Base-by-base conservation (phyloP, 257 asterid species). In the Solanum ossicruentum region DNA sequence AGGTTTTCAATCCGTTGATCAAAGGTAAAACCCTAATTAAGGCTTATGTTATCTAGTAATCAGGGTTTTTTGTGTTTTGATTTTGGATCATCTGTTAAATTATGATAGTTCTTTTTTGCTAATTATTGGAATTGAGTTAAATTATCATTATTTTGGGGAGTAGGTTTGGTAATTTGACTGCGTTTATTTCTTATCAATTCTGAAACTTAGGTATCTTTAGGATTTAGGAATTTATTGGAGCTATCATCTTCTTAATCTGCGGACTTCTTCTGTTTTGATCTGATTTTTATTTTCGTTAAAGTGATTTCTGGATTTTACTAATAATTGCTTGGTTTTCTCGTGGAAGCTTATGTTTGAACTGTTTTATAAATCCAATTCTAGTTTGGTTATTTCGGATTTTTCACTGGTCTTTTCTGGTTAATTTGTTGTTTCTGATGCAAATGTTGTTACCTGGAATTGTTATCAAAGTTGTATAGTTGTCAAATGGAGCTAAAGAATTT, bases 11-110 rank as follows among this genome's bases (percentile, higher is more conserved):
- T 83, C 56, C 85, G 70, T 41, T 77, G 23, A 83, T 83, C 67
- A 83, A 83, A 83, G 85, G 85, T 83, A 83, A 26, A 58, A 51
- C 80, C 79, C 79, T 61, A 61, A 61, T 12, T 55, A 80, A 47
- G 10, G 17, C 43, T 54, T 15, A 9, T 41, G 3, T 15, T 15
- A 49, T 63, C n/a, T 63, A n/a, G 6, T 55, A 36, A 16, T 56
- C 45, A 78, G 66, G 52, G 71, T 39, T 81, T 58, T 3, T 1
- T 32, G 32, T 81, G 41, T 41, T 39, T 52, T 4, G 26, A 5
- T 32, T 49, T 58, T 21, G 26, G 43, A 15, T 60, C 39, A 66
- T 67, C 67, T 26, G 45, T 45, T 51, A 7, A 61, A 47, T 28
- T n/a, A 72, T 8, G 26, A 39, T 12, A 66, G 45, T 81, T 36